phyloP scores from a whole-genome alignment of 768 basidiomycete species.

The Termitomyces sp. region DNA sequence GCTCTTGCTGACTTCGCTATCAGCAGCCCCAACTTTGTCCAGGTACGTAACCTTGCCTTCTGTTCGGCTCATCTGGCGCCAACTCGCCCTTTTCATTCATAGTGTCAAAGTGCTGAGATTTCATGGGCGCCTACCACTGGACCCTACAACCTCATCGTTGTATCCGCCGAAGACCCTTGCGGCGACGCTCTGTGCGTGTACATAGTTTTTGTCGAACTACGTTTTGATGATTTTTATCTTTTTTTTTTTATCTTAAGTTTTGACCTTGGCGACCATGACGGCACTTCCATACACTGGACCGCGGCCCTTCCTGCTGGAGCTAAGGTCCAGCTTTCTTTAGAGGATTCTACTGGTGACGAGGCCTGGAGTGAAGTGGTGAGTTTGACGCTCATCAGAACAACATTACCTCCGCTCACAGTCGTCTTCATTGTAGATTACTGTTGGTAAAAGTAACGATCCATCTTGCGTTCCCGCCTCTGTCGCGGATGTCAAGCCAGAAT shows the following conservation, averaged over 20 bases:
- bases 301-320: conserved; percentile 42
- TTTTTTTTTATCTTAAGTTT: conserved; percentile 30
- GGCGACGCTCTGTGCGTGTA: conserved; percentile 51
- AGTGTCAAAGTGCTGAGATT: conserved; percentile 52
- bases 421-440: conserved; percentile 28
- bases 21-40: conserved; percentile 42
- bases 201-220: background rate
- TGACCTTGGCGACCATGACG: conserved; percentile 54
- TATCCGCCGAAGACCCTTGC: conserved; percentile 48
- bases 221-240: background rate
- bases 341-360: conserved; percentile 49
- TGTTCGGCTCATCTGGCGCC: background rate
- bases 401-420: conserved; percentile 1
- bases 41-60: conserved; percentile 35
- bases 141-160: conserved; percentile 60
- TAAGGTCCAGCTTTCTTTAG: conserved; percentile 44
- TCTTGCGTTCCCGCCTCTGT: conserved; percentile 28
- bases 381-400: conserved; percentile 13
- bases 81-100: conserved; percentile 1
- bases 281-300: conserved; percentile 39
- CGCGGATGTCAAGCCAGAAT: conserved; percentile 3
- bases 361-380: conserved; percentile 63
- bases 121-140: conserved; percentile 42
- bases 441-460: conserved; percentile 29
- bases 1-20: conserved; percentile 52